Percentiles rank a stretch among this genome's conserved stretches.
These are phyloP conservation scores for Diaporthe batatas DNA, from an alignment of 2,329 filamentous ascomycete genomes.

Conservation along the genomic window DNA sequence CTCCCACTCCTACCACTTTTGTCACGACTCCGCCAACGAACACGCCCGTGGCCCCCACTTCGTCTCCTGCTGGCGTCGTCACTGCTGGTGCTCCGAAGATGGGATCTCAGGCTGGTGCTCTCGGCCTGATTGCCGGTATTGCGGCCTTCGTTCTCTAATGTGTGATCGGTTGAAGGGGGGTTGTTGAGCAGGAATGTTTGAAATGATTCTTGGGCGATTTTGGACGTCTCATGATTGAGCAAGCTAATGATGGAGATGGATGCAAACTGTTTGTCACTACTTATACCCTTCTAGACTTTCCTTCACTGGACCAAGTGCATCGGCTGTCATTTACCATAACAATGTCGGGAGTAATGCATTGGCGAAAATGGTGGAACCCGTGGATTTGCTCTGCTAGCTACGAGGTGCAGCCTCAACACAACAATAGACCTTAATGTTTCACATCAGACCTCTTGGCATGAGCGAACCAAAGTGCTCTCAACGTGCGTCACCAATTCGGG, in stretches of 20 bases:
- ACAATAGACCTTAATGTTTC: conserved; percentile 35
- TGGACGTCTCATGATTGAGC: conserved; percentile 42
- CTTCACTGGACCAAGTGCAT: conserved; percentile 38
- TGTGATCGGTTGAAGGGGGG: not conserved
- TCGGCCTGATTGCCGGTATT: conserved; percentile 54
- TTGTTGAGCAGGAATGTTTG: conserved; percentile 9
- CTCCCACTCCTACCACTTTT: conserved; percentile 21
- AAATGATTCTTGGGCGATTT: conserved; percentile 40
- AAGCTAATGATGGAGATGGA: conserved; percentile 40
- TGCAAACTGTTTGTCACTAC: conserved; percentile 37
- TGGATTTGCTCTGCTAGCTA: conserved; percentile 33
- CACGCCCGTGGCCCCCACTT: conserved; percentile 48
- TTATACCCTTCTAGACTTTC: conserved; percentile 44
- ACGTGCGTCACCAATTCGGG: too few species aligned
- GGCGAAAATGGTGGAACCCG: conserved; percentile 37
- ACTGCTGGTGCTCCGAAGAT: conserved; percentile 55
- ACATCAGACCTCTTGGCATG: not conserved
- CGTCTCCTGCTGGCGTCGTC: conserved; percentile 47
- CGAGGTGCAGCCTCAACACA: not conserved
- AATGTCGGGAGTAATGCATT: conserved; percentile 40
- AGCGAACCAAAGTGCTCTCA: not conserved
- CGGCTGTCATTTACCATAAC: conserved; percentile 39
- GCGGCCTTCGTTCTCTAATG: conserved; percentile 55
- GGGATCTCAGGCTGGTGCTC: conserved; percentile 52
- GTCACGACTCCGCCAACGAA: conserved; percentile 44